A percentile compares a stretch with the other conserved stretches of the same genome.
phyloP scores from a whole-genome alignment of 257 asterid genomes.

The Forsythia suspensa region DNA sequence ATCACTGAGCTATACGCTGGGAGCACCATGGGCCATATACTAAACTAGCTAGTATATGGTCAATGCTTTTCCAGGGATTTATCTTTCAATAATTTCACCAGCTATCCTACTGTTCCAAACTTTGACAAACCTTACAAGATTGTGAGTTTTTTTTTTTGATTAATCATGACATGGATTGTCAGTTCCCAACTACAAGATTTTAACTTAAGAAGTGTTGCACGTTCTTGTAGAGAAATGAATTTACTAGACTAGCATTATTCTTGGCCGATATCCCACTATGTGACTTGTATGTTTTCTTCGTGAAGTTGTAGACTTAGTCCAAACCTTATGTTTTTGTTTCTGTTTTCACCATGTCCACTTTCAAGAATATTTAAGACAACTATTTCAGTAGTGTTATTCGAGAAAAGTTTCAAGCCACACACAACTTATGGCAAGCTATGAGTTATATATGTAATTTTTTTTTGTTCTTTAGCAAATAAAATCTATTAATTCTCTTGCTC shows the following conservation, averaged over 20 bases:
- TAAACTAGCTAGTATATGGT: too few species aligned
- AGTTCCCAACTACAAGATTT: constrained; percentile 11
- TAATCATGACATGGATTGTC: constrained; percentile 10
- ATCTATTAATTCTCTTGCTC: neutral
- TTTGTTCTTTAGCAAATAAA: neutral
- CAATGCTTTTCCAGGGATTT: constrained; percentile 61
- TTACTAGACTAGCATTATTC: constrained; percentile 79
- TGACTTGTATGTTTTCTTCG: constrained; percentile 55
- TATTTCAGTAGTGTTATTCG: constrained; percentile 95
- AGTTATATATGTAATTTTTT: neutral
- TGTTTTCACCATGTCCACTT: constrained; percentile 20
- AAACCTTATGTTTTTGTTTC: constrained; percentile 15
- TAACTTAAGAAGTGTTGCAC: constrained; percentile 40
- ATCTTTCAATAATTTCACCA: constrained; percentile 78
- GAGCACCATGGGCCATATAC: too few species aligned
- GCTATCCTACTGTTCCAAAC: constrained; percentile 71
- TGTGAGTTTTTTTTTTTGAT: constrained; percentile 52
- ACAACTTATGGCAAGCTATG: constrained; percentile 59
- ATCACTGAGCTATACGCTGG: too few species aligned
- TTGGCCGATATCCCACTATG: constrained; percentile 67
- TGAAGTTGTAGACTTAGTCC: neutral
- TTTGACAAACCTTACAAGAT: constrained; percentile 52
- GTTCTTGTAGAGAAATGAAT: constrained; percentile 70
- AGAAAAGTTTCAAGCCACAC: constrained; percentile 60
- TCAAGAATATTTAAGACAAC: constrained; percentile 91